Conservation (phyloP, 2,329 filamentous ascomycete genomes). For the Talaromyces verruculosus region DNA sequence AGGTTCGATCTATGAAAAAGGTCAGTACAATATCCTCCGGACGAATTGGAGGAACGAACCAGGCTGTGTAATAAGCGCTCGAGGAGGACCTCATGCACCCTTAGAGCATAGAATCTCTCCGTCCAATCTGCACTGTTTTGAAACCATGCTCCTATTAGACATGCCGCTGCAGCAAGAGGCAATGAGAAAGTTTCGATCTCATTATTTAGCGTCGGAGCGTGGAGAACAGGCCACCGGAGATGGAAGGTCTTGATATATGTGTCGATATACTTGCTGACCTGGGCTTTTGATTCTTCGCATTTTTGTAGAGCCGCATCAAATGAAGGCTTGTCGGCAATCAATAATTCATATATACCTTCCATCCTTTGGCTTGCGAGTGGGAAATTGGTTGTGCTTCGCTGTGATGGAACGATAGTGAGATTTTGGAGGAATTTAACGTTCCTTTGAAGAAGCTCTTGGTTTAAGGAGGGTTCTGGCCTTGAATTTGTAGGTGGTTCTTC, state of each 20-base stretch:
- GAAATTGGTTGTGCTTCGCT: neutral
- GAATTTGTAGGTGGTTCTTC: neutral
- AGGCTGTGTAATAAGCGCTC: conserved; percentile 11
- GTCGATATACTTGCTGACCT: neutral
- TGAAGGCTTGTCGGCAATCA: conserved; percentile 6
- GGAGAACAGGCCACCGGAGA: conserved; percentile 16
- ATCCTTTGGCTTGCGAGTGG: neutral
- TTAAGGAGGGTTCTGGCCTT: neutral
- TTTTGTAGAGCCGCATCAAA: conserved; percentile 4
- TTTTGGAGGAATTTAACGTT: conserved; percentile 13
- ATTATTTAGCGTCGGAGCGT: conserved; percentile 1
- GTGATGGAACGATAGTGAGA: conserved; percentile 7
- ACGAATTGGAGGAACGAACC: neutral
- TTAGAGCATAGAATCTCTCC: conserved; percentile 14
- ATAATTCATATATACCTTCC: conserved; percentile 12
- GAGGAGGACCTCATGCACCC: conserved; percentile 11
- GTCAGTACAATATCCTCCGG: neutral
- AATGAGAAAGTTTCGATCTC: conserved; percentile 11
- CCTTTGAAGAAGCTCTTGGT: neutral
- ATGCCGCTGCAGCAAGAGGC: conserved; percentile 11
- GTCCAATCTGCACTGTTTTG: neutral
- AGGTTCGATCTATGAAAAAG: neutral
- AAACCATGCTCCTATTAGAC: conserved; percentile 19
- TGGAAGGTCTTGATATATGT: conserved; percentile 14
- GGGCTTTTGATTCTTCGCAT: neutral